phyloP scores from a whole-genome alignment of 1,284 basidiomycete species.

The Tausonia pullulans region DNA sequence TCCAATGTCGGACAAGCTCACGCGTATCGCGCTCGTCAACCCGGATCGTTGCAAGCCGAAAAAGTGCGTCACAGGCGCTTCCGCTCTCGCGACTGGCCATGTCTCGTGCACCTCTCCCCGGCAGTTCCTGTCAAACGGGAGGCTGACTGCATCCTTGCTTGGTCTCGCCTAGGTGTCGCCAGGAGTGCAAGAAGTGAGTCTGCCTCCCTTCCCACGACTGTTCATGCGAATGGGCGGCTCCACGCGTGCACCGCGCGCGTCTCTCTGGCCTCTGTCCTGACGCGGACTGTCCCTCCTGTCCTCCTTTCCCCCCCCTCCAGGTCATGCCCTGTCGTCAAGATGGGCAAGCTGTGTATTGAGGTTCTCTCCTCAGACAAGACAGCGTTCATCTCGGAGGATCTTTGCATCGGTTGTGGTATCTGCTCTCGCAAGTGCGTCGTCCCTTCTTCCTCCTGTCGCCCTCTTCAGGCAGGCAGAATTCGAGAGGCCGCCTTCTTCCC shows the following conservation, averaged over 20 bases:
- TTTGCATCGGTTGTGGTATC: conserved; percentile 96
- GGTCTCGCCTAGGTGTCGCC: conserved; percentile 26
- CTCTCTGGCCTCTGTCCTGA: too few relatives aligned
- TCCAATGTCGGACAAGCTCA: conserved; percentile 75
- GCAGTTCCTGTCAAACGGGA: background rate
- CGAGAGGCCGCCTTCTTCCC: too few relatives aligned
- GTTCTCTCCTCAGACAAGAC: conserved; percentile 89
- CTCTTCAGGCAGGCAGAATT: too few relatives aligned
- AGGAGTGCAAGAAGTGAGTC: conserved; percentile 35
- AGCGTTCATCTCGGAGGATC: conserved; percentile 90
- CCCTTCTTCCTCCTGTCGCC: background rate
- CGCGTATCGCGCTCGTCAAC: conserved; percentile 89
- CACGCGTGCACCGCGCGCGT: too few relatives aligned
- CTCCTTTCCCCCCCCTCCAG: conserved; percentile 28
- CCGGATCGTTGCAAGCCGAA: conserved; percentile 86
- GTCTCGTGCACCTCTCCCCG: background rate
- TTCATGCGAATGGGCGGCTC: background rate
- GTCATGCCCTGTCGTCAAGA: conserved; percentile 96
- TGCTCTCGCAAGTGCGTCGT: conserved; percentile 84
- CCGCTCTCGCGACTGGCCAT: background rate
- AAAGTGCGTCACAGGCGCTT: conserved; percentile 31
- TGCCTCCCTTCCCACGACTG: background rate
- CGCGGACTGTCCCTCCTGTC: background rate
- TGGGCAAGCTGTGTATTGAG: conserved; percentile 97
- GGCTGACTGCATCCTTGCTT: background rate